Percentiles rank a stretch among this genome's conserved stretches.
Evolutionary conservation across 2,329 filamentous ascomycete genomes (phyloP).

Genomic region (Epichloe gansuensis): DNA sequence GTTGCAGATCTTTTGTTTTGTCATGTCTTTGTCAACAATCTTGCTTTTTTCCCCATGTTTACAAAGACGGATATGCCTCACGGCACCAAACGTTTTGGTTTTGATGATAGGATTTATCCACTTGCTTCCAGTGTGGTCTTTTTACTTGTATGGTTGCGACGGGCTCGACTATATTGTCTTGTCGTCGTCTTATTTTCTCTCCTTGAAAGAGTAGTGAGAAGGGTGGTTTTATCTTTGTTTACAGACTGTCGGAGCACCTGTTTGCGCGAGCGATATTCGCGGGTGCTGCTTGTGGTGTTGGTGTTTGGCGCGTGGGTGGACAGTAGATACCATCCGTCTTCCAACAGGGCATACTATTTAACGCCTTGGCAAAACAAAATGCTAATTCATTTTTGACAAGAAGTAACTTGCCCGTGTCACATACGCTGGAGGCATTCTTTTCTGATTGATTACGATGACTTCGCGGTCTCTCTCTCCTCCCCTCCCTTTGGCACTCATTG

Average conservation of each 20-base stretch:
- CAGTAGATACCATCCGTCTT: neutral
- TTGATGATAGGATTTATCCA: slow-evolving; percentile 6
- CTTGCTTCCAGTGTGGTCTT: slow-evolving; percentile 5
- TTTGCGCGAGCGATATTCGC: slow-evolving; percentile 3
- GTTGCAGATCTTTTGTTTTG: slow-evolving; percentile 8
- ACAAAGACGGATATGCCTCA: slow-evolving; percentile 27
- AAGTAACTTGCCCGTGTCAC: no score
- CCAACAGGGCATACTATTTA: neutral
- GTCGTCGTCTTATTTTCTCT: neutral
- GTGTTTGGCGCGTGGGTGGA: slow-evolving; percentile 4
- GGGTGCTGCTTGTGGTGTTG: neutral
- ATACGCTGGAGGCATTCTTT: no score
- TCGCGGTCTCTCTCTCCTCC: no score
- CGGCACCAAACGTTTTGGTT: slow-evolving; percentile 22
- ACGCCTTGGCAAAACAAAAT: slow-evolving; percentile 2
- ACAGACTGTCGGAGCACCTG: slow-evolving; percentile 2
- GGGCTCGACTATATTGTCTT: slow-evolving; percentile 7
- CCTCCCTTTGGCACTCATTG: no score
- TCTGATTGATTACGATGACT: no score
- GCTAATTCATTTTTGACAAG: slow-evolving; percentile 2
- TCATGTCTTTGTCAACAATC: slow-evolving; percentile 4
- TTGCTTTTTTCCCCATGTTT: slow-evolving; percentile 11
- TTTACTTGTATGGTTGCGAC: slow-evolving; percentile 8
- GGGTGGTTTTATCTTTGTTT: neutral
- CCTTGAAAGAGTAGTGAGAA: slow-evolving; percentile 1